Conservation (phyloP, 1,284 basidiomycete species). For the Melampsora larici-populina region DNA sequence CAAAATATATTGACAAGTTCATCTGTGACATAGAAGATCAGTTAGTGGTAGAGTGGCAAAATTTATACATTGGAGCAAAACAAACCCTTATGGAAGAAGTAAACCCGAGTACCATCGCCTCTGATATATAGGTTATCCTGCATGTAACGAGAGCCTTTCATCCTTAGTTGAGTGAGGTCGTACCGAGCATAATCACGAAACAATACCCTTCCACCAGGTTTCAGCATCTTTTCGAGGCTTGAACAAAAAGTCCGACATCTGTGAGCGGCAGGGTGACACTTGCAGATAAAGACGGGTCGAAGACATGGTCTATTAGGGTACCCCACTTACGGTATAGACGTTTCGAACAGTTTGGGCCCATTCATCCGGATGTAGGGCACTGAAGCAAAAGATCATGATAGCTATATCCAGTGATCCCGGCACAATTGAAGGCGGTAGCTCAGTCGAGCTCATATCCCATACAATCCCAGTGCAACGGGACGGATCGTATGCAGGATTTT, state of each 20-base stretch:
- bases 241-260: not conserved
- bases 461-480: constrained; percentile 73
- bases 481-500: constrained; percentile 67
- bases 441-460: constrained; percentile 79
- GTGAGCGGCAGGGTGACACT: not conserved
- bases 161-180: constrained; percentile 88
- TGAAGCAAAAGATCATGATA: constrained; percentile 91
- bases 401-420: constrained; percentile 72
- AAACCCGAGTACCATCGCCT: constrained; percentile 93
- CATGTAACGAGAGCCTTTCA: constrained; percentile 74
- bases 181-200: constrained; percentile 93
- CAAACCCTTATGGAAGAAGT: constrained; percentile 82
- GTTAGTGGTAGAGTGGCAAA: not conserved
- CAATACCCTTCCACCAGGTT: constrained; percentile 78
- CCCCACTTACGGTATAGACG: constrained; percentile 64
- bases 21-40: constrained; percentile 57
- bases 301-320: not conserved
- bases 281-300: not conserved
- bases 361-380: constrained; percentile 87
- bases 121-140: constrained; percentile 90
- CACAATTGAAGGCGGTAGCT: constrained; percentile 65
- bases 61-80: not conserved
- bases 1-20: constrained; percentile 77
- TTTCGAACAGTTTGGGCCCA: constrained; percentile 84
- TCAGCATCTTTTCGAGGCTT: constrained; percentile 66